Percentiles rank a stretch among this genome's conserved stretches.
phyloP scores from a whole-genome alignment of 192 early-diverging fungal genomes.

The Rhizophagus prolifer region DNA sequence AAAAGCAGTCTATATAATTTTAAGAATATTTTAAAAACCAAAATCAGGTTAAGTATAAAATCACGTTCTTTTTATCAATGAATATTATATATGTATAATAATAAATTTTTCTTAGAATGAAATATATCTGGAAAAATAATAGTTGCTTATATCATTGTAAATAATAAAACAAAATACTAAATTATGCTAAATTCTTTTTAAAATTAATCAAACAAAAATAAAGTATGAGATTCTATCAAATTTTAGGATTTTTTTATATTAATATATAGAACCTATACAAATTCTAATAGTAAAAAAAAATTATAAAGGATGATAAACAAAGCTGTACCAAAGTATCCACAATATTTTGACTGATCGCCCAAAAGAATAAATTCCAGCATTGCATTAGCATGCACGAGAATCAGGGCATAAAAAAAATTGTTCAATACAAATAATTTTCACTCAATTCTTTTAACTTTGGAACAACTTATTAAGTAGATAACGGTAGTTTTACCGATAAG shows the following conservation, averaged over 20 bases:
- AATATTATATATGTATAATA: neutral
- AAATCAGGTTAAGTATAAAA: too few species aligned
- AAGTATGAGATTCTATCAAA: neutral
- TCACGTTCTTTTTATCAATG: slow-evolving; percentile 1
- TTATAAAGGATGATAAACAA: neutral
- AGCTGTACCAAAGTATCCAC: neutral
- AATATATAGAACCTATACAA: neutral
- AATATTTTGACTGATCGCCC: neutral
- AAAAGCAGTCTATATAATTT: too few species aligned
- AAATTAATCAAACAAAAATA: slow-evolving; percentile 1
- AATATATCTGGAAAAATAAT: neutral
- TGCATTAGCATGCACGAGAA: neutral
- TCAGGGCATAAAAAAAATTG: neutral
- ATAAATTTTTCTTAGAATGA: neutral
- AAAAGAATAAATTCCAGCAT: neutral
- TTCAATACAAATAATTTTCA: neutral
- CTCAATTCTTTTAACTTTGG: too few species aligned
- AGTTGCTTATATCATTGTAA: neutral
- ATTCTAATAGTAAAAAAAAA: neutral
- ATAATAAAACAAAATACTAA: neutral
- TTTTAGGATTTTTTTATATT: slow-evolving; percentile 1
- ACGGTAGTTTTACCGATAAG: slow-evolving; percentile 32
- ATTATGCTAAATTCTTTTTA: neutral
- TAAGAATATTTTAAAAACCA: too few species aligned
- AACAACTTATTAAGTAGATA: neutral